Conservation (phyloP, 2,329 filamentous ascomycete genomes). For the Aspergillus melleus region DNA sequence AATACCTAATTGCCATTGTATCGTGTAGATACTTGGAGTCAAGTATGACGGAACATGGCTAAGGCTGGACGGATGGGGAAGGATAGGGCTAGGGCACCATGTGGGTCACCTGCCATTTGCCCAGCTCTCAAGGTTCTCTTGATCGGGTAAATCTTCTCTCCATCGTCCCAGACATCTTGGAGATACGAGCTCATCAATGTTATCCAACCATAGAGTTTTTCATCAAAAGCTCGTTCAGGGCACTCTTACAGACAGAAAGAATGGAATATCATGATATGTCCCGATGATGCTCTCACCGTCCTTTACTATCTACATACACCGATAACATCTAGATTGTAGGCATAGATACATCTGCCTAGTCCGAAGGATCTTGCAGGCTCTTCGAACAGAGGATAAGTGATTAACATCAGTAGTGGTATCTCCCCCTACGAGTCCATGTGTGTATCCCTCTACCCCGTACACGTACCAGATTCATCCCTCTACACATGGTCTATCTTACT, state of each 20-base stretch:
- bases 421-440: no score
- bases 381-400: background rate
- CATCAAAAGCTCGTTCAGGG: background rate
- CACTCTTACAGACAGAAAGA: no score
- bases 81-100: background rate
- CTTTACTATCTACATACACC: background rate
- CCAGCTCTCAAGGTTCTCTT: background rate
- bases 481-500: no score
- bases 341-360: background rate
- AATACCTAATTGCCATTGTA: no score
- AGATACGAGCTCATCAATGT: background rate
- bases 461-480: no score
- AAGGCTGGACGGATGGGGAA: no score
- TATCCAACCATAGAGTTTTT: background rate
- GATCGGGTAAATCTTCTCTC: background rate
- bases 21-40: no score
- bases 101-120: background rate
- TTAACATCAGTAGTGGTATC: background rate
- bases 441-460: no score
- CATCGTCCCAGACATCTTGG: background rate
- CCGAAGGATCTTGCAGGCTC: background rate
- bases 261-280: no score
- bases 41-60: no score
- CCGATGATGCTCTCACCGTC: no score
- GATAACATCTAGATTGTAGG: background rate